Evolutionary conservation across 257 asterid species (phyloP).

Genomic region (Anisodus tanguticus): DNA sequence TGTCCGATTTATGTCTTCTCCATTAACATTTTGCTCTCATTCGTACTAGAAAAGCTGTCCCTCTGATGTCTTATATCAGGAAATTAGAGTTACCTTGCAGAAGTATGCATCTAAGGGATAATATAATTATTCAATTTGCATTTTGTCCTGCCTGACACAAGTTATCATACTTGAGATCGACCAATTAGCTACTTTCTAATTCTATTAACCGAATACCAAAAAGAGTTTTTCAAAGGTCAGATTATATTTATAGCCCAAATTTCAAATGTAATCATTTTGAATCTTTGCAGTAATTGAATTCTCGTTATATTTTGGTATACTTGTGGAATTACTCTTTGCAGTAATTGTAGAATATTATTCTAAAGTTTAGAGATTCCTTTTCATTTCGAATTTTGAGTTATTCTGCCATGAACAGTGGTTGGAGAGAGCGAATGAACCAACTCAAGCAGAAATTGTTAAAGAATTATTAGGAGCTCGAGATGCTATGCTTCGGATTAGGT

Average conservation of each 20-base stretch:
- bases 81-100: not conserved
- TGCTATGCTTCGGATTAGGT: constrained; percentile 83
- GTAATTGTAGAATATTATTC: not conserved
- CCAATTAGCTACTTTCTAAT: not conserved
- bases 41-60: not conserved
- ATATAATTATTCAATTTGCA: not conserved
- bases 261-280: not conserved
- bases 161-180: constrained; percentile 4
- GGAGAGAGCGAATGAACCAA: constrained; percentile 54
- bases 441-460: constrained; percentile 57
- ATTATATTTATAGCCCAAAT: not conserved
- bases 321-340: not conserved
- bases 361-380: not conserved
- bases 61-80: constrained; percentile 6
- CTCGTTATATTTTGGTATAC: not conserved
- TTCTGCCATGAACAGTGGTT: constrained; percentile 57
- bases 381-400: not conserved
- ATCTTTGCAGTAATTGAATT: not conserved
- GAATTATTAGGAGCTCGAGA: constrained; percentile 89
- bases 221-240: not conserved
- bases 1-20: not conserved
- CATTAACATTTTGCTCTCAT: not conserved
- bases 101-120: not conserved
- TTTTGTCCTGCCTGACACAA: not conserved
- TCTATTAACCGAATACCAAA: not conserved